These are phyloP conservation scores for Leccinum incarnatum DNA, from an alignment of 768 basidiomycete genomes.

Conservation along the genomic window DNA sequence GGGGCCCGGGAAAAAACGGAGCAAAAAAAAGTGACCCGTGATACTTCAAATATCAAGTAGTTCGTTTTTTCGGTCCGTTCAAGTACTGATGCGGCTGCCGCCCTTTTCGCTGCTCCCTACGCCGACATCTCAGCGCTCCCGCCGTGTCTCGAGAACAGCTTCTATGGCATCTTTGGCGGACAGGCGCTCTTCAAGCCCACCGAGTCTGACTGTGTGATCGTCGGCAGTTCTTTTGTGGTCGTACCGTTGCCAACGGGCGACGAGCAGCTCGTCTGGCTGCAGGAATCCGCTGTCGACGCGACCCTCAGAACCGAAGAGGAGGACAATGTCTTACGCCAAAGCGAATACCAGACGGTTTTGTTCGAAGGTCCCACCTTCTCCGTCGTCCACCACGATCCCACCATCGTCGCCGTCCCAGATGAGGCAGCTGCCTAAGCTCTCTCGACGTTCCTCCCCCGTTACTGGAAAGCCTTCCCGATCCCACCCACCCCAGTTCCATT, in stretches of 20 bases:
- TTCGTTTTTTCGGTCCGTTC: no score
- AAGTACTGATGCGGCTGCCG: conserved; percentile 4
- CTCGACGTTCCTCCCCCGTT: conserved; percentile 64
- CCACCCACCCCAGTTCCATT: conserved; percentile 48
- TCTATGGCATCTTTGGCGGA: conserved; percentile 56
- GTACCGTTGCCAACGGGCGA: conserved; percentile 30
- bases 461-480: conserved; percentile 66
- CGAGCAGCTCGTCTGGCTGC: conserved; percentile 58
- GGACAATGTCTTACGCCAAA: conserved; percentile 30
- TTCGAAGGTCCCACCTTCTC: conserved; percentile 18
- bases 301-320: conserved; percentile 40
- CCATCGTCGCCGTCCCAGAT: conserved; percentile 43
- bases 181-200: conserved; percentile 47
- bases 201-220: conserved; percentile 39
- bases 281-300: conserved; percentile 51
- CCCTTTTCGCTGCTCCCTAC: conserved; percentile 24
- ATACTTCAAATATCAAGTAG: neutral
- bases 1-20: no score
- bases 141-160: conserved; percentile 48
- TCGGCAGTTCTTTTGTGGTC: neutral
- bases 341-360: conserved; percentile 14
- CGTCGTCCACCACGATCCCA: conserved; percentile 41
- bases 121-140: conserved; percentile 17
- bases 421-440: conserved; percentile 42
- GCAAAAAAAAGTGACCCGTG: conserved; percentile 34